Conservation (phyloP, 305 asterid species). For the Plantago rigida region DNA sequence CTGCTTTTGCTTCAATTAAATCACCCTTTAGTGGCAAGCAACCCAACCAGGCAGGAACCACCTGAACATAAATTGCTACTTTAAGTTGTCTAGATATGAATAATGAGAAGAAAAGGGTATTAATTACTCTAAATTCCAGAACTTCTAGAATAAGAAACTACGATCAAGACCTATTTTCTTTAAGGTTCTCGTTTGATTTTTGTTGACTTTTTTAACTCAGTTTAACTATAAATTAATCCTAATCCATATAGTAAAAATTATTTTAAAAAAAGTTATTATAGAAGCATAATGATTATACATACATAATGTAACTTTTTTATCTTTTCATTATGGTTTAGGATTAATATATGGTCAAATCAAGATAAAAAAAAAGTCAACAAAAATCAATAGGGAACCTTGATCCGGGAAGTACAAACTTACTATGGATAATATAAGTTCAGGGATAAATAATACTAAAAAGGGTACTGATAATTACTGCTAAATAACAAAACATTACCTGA, state of each 20-base stretch:
- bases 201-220: too few relatives aligned
- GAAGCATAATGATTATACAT: too few relatives aligned
- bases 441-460: not conserved
- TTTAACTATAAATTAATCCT: too few relatives aligned
- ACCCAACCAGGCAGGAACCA: constrained; percentile 88
- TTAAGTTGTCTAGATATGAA: constrained; percentile 3
- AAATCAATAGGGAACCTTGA: too few relatives aligned
- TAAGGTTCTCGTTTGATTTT: too few relatives aligned
- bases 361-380: too few relatives aligned
- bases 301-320: too few relatives aligned
- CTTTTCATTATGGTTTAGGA: too few relatives aligned
- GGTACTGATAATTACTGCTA: not conserved
- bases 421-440: not conserved
- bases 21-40: constrained; percentile 88
- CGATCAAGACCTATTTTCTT: not conserved
- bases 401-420: not conserved
- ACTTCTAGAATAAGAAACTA: not conserved
- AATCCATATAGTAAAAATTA: too few relatives aligned
- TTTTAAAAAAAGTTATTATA: too few relatives aligned
- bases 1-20: constrained; percentile 83
- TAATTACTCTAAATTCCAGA: not conserved
- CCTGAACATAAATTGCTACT: constrained; percentile 34
- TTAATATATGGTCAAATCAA: too few relatives aligned
- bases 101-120: too few relatives aligned
- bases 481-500: constrained; percentile 38